phyloP scores from a whole-genome alignment of 2,329 filamentous ascomycete species.

The Fusarium bactridioides region DNA sequence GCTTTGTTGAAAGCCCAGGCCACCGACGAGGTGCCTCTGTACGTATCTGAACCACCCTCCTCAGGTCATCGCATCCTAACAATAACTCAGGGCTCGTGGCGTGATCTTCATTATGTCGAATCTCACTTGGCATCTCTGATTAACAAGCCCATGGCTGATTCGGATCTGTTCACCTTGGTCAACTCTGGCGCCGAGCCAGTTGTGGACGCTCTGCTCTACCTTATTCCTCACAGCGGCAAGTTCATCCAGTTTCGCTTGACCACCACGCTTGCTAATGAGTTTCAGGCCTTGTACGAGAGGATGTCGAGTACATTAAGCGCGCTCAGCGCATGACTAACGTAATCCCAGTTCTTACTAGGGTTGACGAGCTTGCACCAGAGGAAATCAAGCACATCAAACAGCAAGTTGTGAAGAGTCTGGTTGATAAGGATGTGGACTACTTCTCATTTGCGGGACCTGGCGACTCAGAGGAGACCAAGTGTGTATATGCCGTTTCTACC shows the following conservation, averaged over 20 bases:
- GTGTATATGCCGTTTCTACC: slow-evolving; percentile 81
- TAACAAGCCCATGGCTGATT: slow-evolving; percentile 68
- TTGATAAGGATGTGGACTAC: slow-evolving; percentile 64
- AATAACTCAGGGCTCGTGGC: slow-evolving; percentile 63
- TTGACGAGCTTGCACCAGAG: slow-evolving; percentile 71
- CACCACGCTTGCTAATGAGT: not conserved
- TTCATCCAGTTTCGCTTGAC: not conserved
- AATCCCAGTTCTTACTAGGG: slow-evolving; percentile 80
- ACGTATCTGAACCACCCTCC: slow-evolving; percentile 42
- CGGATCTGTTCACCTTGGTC: slow-evolving; percentile 78
- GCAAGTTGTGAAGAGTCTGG: slow-evolving; percentile 63
- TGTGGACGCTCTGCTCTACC: slow-evolving; percentile 85
- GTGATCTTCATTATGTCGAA: slow-evolving; percentile 76
- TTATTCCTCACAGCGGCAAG: slow-evolving; percentile 73
- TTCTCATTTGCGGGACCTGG: slow-evolving; percentile 68
- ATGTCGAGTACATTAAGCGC: slow-evolving; percentile 75
- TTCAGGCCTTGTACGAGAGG: slow-evolving; percentile 50
- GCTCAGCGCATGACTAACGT: slow-evolving; percentile 81
- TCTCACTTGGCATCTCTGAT: slow-evolving; percentile 44
- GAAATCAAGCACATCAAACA: slow-evolving; percentile 68
- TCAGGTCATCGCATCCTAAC: slow-evolving; percentile 42
- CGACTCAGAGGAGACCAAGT: slow-evolving; percentile 43
- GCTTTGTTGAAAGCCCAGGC: slow-evolving; percentile 87
- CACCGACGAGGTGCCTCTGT: slow-evolving; percentile 63
- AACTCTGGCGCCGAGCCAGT: slow-evolving; percentile 84